phyloP scores from a whole-genome alignment of 2,329 filamentous ascomycete genomes.

The Cladophialophora exuberans region DNA sequence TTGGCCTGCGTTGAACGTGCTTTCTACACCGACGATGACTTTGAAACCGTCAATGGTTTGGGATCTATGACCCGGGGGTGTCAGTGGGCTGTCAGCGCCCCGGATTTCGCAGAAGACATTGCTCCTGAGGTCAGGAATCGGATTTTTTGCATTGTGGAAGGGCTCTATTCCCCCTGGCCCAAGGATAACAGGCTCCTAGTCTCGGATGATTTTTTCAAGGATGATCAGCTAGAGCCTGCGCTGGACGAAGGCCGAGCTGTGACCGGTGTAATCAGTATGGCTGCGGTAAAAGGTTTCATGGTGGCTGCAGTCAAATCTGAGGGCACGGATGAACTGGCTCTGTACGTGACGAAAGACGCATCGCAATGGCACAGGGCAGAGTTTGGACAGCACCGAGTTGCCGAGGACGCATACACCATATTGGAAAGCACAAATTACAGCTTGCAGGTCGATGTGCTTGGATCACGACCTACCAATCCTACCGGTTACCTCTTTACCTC shows the following conservation, averaged over 20 bases:
- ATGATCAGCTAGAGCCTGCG: slow-evolving; percentile 68
- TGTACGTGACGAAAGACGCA: slow-evolving; percentile 86
- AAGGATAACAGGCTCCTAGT: slow-evolving; percentile 77
- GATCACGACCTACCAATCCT: slow-evolving; percentile 62
- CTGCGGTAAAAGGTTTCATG: slow-evolving; percentile 81
- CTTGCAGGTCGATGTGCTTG: slow-evolving; percentile 93
- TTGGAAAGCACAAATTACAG: slow-evolving; percentile 97
- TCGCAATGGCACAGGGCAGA: slow-evolving; percentile 87
- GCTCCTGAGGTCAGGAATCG: slow-evolving; percentile 68
- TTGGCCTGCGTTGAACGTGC: slow-evolving; percentile 63
- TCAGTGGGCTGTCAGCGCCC: slow-evolving; percentile 81
- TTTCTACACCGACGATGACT: slow-evolving; percentile 83
- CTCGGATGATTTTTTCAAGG: slow-evolving; percentile 80
- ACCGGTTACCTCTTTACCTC: slow-evolving; percentile 93
- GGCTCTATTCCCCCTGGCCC: slow-evolving; percentile 69
- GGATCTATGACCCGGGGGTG: slow-evolving; percentile 70
- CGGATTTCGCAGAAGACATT: slow-evolving; percentile 60
- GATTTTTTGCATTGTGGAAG: slow-evolving; percentile 78
- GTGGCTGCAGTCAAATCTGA: slow-evolving; percentile 79
- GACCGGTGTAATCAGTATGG: slow-evolving; percentile 78
- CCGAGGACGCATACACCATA: slow-evolving; percentile 86
- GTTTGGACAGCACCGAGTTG: slow-evolving; percentile 82
- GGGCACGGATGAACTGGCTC: slow-evolving; percentile 84
- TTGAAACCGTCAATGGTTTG: slow-evolving; percentile 67
- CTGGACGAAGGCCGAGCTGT: slow-evolving; percentile 75